phyloP scores from a whole-genome alignment of 768 basidiomycete genomes.

The Rhodosporidiobolus sp. region DNA sequence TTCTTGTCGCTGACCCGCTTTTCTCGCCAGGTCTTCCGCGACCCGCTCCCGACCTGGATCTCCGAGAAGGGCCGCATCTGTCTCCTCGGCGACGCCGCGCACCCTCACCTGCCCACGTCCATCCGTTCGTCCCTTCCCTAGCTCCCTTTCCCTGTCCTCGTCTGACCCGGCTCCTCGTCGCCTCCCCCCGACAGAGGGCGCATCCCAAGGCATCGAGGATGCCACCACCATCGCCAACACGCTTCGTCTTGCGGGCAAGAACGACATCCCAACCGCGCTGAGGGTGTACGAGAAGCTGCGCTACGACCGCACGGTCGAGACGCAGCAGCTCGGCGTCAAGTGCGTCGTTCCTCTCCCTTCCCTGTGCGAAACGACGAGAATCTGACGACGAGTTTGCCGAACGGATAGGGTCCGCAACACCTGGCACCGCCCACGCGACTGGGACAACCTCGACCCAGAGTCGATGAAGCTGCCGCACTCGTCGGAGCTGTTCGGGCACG shows the following conservation, averaged over 20 bases:
- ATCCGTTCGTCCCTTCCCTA: not conserved
- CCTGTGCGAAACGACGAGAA: not conserved
- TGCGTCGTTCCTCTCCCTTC: not conserved
- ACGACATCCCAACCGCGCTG: conserved; percentile 6
- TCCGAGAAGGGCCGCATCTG: not conserved
- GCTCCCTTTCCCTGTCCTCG: too few relatives aligned
- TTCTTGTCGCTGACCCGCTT: not conserved
- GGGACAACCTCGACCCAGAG: conserved; percentile 8
- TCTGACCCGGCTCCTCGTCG: not conserved
- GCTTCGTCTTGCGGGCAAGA: conserved; percentile 34
- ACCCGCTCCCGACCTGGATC: conserved; percentile 44
- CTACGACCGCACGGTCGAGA: conserved; percentile 13
- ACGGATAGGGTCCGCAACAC: conserved; percentile 3
- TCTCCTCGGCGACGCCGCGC: conserved; percentile 3
- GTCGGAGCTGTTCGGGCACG: conserved; percentile 7
- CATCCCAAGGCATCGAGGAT: conserved; percentile 43
- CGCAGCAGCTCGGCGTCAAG: conserved; percentile 3
- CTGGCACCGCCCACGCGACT: conserved; percentile 12
- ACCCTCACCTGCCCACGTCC: not conserved
- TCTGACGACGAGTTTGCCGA: not conserved
- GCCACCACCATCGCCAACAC: conserved; percentile 40
- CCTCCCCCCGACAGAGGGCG: conserved; percentile 33
- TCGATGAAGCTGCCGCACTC: conserved; percentile 5
- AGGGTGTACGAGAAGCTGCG: conserved; percentile 12
- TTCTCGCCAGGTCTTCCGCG: conserved; percentile 32